Base-by-base conservation (phyloP, 805 yeast genomes). In the Ogataea degrootiae region DNA sequence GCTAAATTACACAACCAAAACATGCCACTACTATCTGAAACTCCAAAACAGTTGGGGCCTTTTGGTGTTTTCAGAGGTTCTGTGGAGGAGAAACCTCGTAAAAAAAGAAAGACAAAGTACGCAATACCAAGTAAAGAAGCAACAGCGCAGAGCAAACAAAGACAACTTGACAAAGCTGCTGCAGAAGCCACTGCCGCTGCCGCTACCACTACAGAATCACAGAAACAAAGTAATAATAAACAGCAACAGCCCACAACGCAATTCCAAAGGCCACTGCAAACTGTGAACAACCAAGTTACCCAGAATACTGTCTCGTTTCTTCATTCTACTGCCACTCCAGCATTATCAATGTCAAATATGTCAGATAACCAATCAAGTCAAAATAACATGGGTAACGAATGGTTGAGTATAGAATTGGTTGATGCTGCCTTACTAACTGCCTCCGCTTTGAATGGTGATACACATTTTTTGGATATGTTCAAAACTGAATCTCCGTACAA, bases 351-450 rank as follows among this genome's bases (percentile, higher is more conserved):
- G 35, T 39, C 46, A 6, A 40, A 44, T 14, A 21, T 34, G 36
- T 17, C 37, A 8, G 37, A 34, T 11, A 33, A 22, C n/a, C 6
- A 41, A 2, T 34, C 36, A 4, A 43, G 34, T 12, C 23, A 40
- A n/a, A 47, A 51, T 17, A 50, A 40, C 31, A 44, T 70, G 35
- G 83, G 80, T 44, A 77, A 77, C 46, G 80, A 82, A 54, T 84
- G 89, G 89, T 70, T 85, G 21, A 81, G 89, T 15, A 80, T 77
- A 46, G 91, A 85, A 58, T 68, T 85, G 41, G 62, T 85, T 44
- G 88, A 82, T 53, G 90, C 85, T 56, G 90, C 89, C 0, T 65
- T 85, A 26, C 66, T 85, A 51, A 83, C 90, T 0, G 90, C 90
- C 0, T 83, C 87, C 5, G 90, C 91, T 0, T 65, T 79, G 42